A percentile compares a stretch with the other conserved stretches of the same genome.
Conservation (phyloP, 1,139 yeast genomes). For the Pichia sp. region DNA sequence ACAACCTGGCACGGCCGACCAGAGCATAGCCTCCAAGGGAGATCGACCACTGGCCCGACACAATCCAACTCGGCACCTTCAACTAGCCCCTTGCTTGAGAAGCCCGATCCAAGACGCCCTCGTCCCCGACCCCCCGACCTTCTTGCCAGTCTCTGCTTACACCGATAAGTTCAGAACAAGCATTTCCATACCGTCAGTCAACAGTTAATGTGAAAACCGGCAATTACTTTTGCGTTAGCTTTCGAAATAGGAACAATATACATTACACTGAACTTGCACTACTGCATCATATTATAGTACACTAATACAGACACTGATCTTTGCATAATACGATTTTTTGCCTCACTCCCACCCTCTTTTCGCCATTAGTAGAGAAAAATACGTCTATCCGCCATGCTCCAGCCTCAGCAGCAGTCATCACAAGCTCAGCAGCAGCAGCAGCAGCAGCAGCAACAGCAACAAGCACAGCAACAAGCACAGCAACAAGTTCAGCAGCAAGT, state of each 20-base stretch:
- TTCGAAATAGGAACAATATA: too few species aligned
- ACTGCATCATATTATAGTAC: too few species aligned
- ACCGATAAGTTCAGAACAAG: neutral
- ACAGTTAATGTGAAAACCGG: neutral
- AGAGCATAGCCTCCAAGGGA: neutral
- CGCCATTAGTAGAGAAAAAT: neutral
- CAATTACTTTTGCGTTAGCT: too few species aligned
- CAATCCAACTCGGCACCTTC: too few species aligned
- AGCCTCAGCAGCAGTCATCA: neutral
- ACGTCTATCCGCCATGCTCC: neutral
- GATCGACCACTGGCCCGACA: too few species aligned
- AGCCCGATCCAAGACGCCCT: too few species aligned
- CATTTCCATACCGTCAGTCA: neutral
- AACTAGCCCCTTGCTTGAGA: too few species aligned
- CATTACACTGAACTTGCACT: too few species aligned
- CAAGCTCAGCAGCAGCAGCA: slow-evolving; percentile 7
- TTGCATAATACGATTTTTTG: neutral
- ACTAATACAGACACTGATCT: too few species aligned
- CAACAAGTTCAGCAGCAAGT: slow-evolving; percentile 8
- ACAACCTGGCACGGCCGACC: slow-evolving; percentile 1
- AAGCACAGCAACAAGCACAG: slow-evolving; percentile 7
- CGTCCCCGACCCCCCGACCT: neutral
- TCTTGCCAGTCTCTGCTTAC: neutral
- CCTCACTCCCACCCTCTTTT: neutral
- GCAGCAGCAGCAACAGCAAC: neutral